phyloP scores from a whole-genome alignment of 2,329 filamentous ascomycete species.

The Colletotrichum shisoi region DNA sequence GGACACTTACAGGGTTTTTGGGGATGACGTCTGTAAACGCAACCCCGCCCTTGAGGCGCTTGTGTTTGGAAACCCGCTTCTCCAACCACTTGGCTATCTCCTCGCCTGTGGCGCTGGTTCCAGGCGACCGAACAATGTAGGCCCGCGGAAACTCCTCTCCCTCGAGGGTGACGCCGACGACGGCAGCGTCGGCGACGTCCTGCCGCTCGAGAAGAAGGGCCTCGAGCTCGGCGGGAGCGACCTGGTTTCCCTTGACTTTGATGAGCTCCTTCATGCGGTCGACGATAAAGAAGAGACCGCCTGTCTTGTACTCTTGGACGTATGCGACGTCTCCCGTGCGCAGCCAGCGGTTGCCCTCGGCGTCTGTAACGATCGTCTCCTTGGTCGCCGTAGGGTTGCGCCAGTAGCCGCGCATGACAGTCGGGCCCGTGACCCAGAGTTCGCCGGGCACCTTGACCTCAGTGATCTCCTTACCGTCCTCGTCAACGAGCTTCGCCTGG shows the following conservation, averaged over 20 bases:
- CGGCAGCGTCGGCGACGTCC: conserved; percentile 68
- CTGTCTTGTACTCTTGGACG: conserved; percentile 64
- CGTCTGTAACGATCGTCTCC: conserved; percentile 60
- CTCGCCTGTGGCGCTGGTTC: conserved; percentile 56
- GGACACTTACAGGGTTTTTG: conserved; percentile 58
- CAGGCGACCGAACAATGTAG: conserved; percentile 63
- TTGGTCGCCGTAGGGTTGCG: conserved; percentile 71
- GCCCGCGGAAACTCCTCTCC: conserved; percentile 69
- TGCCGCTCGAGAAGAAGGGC: conserved; percentile 50
- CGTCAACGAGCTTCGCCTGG: conserved; percentile 70
- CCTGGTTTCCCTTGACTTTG: conserved; percentile 68
- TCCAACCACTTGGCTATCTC: conserved; percentile 72
- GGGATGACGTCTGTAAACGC: conserved; percentile 73
- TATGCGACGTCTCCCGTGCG: conserved; percentile 78
- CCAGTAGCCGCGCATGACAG: conserved; percentile 81
- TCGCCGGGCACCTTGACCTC: conserved; percentile 68
- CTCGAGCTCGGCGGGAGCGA: conserved; percentile 63
- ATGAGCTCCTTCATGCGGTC: conserved; percentile 75
- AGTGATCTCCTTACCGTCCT: conserved; percentile 62
- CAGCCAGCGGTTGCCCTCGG: conserved; percentile 68
- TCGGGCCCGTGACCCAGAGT: conserved; percentile 76
- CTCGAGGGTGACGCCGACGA: conserved; percentile 65
- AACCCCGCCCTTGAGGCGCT: conserved; percentile 74
- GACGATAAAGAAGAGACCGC: conserved; percentile 67
- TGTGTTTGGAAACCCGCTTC: conserved; percentile 69